These are phyloP conservation scores for Zymoseptoria tritici DNA, from an alignment of 2,329 filamentous ascomycete species.

Conservation along the genomic window DNA sequence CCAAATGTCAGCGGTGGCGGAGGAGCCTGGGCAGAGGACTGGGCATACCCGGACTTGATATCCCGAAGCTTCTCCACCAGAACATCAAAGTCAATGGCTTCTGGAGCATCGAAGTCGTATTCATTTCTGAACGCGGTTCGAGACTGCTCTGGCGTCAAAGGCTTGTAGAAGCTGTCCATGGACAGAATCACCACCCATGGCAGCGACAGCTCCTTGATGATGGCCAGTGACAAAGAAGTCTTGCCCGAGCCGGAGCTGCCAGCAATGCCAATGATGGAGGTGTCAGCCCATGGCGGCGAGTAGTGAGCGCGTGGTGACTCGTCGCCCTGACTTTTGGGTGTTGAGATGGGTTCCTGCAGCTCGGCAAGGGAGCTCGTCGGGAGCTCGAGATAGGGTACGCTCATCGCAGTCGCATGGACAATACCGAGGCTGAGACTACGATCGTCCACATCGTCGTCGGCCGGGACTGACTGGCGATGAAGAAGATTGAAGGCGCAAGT, in stretches of 20 bases:
- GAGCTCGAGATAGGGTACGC: slow-evolving; percentile 20
- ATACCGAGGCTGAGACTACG: slow-evolving; percentile 20
- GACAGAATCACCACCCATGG: slow-evolving; percentile 98
- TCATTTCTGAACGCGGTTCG: slow-evolving; percentile 78
- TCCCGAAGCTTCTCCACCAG: slow-evolving; percentile 72
- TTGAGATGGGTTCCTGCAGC: slow-evolving; percentile 8
- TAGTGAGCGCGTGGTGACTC: slow-evolving; percentile 55
- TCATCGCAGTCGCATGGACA: slow-evolving; percentile 27
- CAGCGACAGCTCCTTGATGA: slow-evolving; percentile 80
- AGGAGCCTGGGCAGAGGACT: slow-evolving; percentile 2
- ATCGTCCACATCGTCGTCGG: slow-evolving; percentile 24
- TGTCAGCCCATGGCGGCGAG: slow-evolving; percentile 89
- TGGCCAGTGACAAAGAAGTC: slow-evolving; percentile 85
- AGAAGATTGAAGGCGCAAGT: slow-evolving; percentile 2
- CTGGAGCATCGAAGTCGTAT: slow-evolving; percentile 90
- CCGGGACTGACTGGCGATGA: slow-evolving; percentile 1
- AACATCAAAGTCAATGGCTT: slow-evolving; percentile 90
- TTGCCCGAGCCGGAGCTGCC: slow-evolving; percentile 94
- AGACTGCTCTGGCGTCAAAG: slow-evolving; percentile 70
- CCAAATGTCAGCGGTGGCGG: not conserved
- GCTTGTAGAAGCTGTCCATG: slow-evolving; percentile 99
- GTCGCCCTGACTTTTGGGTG: not conserved
- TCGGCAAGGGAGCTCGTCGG: slow-evolving; percentile 17
- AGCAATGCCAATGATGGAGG: slow-evolving; percentile 93
- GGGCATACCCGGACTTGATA: slow-evolving; percentile 77